A percentile compares a stretch with the other conserved stretches of the same genome.
Conservation (phyloP, 148 eudicot species). For the Beta vulgaris region DNA sequence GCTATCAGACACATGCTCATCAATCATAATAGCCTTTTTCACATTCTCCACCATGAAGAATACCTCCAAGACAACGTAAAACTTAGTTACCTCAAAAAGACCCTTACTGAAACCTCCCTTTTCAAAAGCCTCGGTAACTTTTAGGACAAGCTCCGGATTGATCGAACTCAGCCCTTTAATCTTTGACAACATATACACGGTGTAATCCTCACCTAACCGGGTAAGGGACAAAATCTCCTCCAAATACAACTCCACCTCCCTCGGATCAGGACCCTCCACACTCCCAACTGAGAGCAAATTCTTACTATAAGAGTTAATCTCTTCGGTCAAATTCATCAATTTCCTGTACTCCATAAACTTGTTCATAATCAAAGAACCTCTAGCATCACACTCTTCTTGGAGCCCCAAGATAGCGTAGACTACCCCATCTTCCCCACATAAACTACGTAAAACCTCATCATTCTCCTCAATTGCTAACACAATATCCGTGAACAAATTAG, state of each 20-base stretch:
- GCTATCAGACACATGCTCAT: conserved; percentile 79
- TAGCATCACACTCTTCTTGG: conserved; percentile 91
- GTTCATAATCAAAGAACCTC: conserved; percentile 70
- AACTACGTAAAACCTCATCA: conserved; percentile 60
- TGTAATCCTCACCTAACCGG: conserved; percentile 92
- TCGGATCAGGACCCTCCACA: conserved; percentile 92
- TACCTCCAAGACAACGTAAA: conserved; percentile 88
- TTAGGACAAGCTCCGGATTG: conserved; percentile 77
- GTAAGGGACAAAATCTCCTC: conserved; percentile 84
- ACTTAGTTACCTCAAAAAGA: conserved; percentile 79
- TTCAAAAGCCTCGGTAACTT: conserved; percentile 82
- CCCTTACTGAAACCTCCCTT: conserved; percentile 81
- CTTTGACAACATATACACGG: conserved; percentile 80
- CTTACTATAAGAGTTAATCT: conserved; percentile 83
- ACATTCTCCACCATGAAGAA: conserved; percentile 99
- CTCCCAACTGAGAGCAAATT: conserved; percentile 65
- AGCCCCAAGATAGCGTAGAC: conserved; percentile 91
- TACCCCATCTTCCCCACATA: conserved; percentile 92
- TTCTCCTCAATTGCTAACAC: conserved; percentile 88
- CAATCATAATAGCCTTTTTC: conserved; percentile 90
- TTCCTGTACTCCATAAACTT: conserved; percentile 86
- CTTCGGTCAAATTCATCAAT: conserved; percentile 66
- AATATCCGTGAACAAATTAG: conserved; percentile 83
- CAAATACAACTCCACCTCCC: conserved; percentile 78
- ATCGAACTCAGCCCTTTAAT: conserved; percentile 77